A percentile compares a stretch with the other conserved stretches of the same genome.
Conservation (phyloP, 1,139 yeast species). For the Saccharomyces hybrid region DNA sequence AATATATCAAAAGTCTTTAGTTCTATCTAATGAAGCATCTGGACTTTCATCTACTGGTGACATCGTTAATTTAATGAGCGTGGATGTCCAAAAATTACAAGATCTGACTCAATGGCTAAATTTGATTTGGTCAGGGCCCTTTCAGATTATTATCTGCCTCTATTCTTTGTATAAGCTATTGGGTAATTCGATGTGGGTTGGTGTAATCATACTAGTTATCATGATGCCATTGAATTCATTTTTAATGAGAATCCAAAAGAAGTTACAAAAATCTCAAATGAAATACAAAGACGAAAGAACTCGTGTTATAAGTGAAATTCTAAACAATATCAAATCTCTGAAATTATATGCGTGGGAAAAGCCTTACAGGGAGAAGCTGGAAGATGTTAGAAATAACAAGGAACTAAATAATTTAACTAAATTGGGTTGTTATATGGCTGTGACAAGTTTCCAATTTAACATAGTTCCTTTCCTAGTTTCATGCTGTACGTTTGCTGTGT, state of each 20-base stretch:
- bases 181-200: constrained; percentile 96
- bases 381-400: constrained; percentile 77
- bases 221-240: constrained; percentile 81
- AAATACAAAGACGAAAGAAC: constrained; percentile 61
- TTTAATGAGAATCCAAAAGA: constrained; percentile 67
- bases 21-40: constrained; percentile 77
- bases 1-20: constrained; percentile 72
- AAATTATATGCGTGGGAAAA: constrained; percentile 93
- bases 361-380: constrained; percentile 69
- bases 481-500: constrained; percentile 83
- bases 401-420: constrained; percentile 72
- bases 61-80: constrained; percentile 93
- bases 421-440: constrained; percentile 72
- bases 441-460: constrained; percentile 70
- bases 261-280: constrained; percentile 70
- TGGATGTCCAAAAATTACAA: constrained; percentile 89
- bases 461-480: constrained; percentile 88
- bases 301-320: constrained; percentile 72
- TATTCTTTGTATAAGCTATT: constrained; percentile 64
- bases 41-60: constrained; percentile 86
- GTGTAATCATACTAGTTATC: constrained; percentile 72
- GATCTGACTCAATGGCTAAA: constrained; percentile 83
- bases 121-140: constrained; percentile 93
- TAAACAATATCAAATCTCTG: constrained; percentile 84
- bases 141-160: constrained; percentile 78